phyloP scores from a whole-genome alignment of 148 eudicot genomes.

The Dysphania ambrosioides region DNA sequence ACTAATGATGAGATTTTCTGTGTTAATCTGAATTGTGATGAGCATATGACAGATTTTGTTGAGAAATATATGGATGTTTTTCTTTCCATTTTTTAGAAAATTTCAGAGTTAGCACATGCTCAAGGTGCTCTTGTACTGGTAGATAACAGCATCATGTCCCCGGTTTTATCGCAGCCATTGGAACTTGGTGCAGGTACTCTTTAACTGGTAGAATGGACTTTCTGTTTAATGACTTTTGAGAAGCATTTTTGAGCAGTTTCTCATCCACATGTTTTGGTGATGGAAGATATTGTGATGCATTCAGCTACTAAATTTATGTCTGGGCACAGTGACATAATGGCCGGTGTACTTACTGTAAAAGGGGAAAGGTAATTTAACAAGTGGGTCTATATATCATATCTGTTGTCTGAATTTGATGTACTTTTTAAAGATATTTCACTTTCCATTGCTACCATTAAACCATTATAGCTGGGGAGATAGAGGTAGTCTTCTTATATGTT shows the following conservation, averaged over 20 bases:
- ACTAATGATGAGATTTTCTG: too few relatives aligned
- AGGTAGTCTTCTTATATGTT: neutral
- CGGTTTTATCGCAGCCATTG: conserved; percentile 82
- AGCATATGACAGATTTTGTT: neutral
- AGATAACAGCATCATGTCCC: conserved; percentile 98
- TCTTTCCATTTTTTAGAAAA: conserved; percentile 72
- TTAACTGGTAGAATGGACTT: neutral
- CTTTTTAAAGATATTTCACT: neutral
- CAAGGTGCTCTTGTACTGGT: conserved; percentile 90
- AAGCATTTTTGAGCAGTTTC: neutral
- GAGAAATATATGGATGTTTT: neutral
- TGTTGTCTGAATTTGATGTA: too few relatives aligned
- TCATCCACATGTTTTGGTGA: conserved; percentile 22
- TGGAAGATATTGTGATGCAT: conserved; percentile 96
- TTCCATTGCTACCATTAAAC: neutral
- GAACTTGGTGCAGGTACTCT: conserved; percentile 93
- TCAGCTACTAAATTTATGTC: conserved; percentile 96
- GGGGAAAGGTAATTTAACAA: conserved; percentile 69
- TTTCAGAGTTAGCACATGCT: conserved; percentile 88
- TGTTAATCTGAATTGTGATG: conserved; percentile 2
- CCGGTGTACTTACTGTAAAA: conserved; percentile 89
- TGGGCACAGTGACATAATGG: conserved; percentile 99
- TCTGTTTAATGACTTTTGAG: neutral
- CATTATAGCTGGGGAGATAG: neutral
- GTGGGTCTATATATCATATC: neutral